A percentile compares a stretch with the other conserved stretches of the same genome.
These are phyloP conservation scores for Luvunga scandens DNA, from an alignment of 345 rosid genomes.

Conservation along the genomic window DNA sequence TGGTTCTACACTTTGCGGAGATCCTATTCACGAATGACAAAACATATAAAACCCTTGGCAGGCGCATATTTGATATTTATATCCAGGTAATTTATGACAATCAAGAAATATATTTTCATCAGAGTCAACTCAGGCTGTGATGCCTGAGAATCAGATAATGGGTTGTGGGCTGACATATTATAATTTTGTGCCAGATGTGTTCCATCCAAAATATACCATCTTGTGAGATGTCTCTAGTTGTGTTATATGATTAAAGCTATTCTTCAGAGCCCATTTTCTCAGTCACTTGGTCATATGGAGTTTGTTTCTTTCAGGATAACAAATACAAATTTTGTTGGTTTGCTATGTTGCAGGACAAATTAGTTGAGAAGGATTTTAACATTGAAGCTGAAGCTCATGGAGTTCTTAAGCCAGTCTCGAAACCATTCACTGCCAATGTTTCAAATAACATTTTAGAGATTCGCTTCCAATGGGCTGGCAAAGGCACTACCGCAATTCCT, in stretches of 20 bases:
- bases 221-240: background rate
- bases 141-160: background rate
- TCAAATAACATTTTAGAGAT: slow-evolving; percentile 45
- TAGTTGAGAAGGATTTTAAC: slow-evolving; percentile 47
- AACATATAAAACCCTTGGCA: slow-evolving; percentile 37
- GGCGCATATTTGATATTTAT: slow-evolving; percentile 56
- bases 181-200: background rate
- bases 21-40: slow-evolving; percentile 42
- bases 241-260: background rate
- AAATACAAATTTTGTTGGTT: background rate
- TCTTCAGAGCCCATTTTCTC: background rate
- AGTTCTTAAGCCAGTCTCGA: slow-evolving; percentile 31
- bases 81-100: slow-evolving; percentile 47
- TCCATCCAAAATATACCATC: background rate
- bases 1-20: slow-evolving; percentile 63
- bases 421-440: slow-evolving; percentile 31
- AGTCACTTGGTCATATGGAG: background rate
- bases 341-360: slow-evolving; percentile 34
- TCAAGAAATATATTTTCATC: background rate
- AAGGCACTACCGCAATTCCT: slow-evolving; percentile 58
- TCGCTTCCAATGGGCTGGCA: slow-evolving; percentile 64
- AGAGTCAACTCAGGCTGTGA: background rate
- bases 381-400: slow-evolving; percentile 46
- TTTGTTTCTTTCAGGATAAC: background rate
- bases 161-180: background rate